Evolutionary conservation across 2,329 filamentous ascomycete genomes (phyloP).

Genomic region (Trichothecium sympodiale): DNA sequence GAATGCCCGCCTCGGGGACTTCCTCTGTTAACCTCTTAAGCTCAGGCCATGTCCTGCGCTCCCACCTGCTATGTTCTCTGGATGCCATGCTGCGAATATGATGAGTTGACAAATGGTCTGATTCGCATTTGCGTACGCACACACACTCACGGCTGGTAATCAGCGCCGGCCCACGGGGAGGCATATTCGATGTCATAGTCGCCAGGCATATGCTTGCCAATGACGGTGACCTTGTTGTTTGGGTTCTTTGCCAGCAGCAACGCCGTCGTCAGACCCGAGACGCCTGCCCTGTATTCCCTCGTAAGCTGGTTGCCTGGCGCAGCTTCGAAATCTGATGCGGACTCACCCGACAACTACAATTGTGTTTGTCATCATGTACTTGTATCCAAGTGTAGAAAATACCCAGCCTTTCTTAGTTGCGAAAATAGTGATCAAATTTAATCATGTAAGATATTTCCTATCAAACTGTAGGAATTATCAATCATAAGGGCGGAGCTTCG

Average conservation of each 20-base stretch:
- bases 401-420: no score
- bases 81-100: conserved; percentile 29
- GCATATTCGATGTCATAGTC: conserved; percentile 89
- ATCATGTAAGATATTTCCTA: background rate
- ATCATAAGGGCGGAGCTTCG: no score
- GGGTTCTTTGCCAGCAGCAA: conserved; percentile 33
- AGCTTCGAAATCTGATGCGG: no score
- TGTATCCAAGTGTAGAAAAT: no score
- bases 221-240: conserved; percentile 48
- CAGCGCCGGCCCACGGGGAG: conserved; percentile 81
- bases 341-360: conserved; percentile 5
- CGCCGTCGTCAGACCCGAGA: conserved; percentile 40
- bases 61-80: conserved; percentile 38
- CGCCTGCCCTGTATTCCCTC: conserved; percentile 27
- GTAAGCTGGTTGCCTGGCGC: no score
- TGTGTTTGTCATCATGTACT: conserved; percentile 3
- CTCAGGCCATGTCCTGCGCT: conserved; percentile 53
- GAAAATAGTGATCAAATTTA: no score
- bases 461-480: no score
- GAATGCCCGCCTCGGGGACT: conserved; percentile 67
- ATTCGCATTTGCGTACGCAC: conserved; percentile 20
- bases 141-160: conserved; percentile 63
- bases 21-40: conserved; percentile 49
- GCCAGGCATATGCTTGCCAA: conserved; percentile 85
- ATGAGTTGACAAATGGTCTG: background rate